These are phyloP conservation scores for Exophiala phaeomuriformis DNA, from an alignment of 2,329 filamentous ascomycete genomes.

Conservation along the genomic window DNA sequence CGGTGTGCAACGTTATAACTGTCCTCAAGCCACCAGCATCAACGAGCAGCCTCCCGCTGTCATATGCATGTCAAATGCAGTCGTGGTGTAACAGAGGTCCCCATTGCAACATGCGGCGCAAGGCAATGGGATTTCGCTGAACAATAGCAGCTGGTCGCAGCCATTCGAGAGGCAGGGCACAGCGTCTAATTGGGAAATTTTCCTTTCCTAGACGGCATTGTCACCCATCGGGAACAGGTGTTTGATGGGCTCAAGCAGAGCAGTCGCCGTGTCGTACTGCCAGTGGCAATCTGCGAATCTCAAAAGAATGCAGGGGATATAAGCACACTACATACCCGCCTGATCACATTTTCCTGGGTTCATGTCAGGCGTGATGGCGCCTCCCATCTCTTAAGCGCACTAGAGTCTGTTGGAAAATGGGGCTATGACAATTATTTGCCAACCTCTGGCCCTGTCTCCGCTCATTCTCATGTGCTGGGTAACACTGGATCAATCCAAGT, in stretches of 20 bases:
- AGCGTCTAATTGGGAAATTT: neutral
- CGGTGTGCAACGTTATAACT: neutral
- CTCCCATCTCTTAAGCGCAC: too few species aligned
- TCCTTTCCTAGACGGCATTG: neutral
- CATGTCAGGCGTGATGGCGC: too few species aligned
- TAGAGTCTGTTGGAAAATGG: neutral
- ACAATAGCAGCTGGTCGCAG: neutral
- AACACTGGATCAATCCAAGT: slow-evolving; percentile 1
- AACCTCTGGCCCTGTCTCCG: slow-evolving; percentile 16
- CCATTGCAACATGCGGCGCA: neutral
- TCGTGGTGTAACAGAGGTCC: slow-evolving; percentile 6
- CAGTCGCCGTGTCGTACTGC: too few species aligned
- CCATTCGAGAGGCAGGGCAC: neutral
- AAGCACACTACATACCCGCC: neutral
- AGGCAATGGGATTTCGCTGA: slow-evolving; percentile 1
- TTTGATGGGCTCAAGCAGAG: too few species aligned
- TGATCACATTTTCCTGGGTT: neutral
- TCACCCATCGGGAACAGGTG: neutral
- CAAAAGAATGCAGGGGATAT: too few species aligned
- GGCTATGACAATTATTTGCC: slow-evolving; percentile 10
- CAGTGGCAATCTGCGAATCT: too few species aligned
- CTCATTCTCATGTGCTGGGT: slow-evolving; percentile 3
- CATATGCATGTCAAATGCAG: slow-evolving; percentile 17
- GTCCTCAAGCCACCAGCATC: neutral
- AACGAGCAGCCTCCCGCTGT: slow-evolving; percentile 11